Evolutionary conservation across 805 yeast species (phyloP), one percentile per base, ranked within the genome.

Genomic region (Komagataella populi): DNA sequence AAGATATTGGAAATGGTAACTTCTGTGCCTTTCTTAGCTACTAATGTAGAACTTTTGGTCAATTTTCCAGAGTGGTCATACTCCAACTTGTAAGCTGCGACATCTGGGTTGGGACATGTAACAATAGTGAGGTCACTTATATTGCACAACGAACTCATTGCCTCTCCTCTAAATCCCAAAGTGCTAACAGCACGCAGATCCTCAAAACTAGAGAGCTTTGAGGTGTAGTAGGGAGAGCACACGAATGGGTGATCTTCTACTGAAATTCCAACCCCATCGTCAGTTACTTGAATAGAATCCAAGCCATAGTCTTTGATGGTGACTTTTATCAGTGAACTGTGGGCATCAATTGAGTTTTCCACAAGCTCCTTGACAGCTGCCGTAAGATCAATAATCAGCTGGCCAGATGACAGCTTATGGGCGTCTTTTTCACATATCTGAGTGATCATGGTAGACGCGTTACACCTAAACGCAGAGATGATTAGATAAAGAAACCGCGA

Each of bases 311-410:
- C 80, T 57, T 71, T 72, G 58, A 91, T 79, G 1, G 69, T 68
- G 14, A 91, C 68, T 49, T 87, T 95, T 30, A 93, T 71, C 50
- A 76, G 77, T 0, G 77, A 71, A 7, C 93, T 76, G 20, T 73
- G 64, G 0, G 97, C 93, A 67, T 93, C 99, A 6, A 91, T 68
- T 30, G 93, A 70, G 62, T 91, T 91, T 59, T 91, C 99, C 2
- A 93, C 72, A 1, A 90, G 67, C 63, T 91, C 99, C 61, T 91
- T 91, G 30, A 84, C 81, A 0, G 87, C 84, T 0, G 91, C 80
- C 0, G 78, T 71, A 46, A 93, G 66, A 58, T 87, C 96, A 4
- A 82, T 77, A 10, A 93, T 85, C 12, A 93, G 98, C 63, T 93
- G 99, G 0, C 96, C 96, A 0, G 97, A 87, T 0, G 96, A 88